Percentiles rank a stretch among this genome's conserved stretches.
Evolutionary conservation across 768 basidiomycete genomes (phyloP).

Genomic region (Auricularia sp.): DNA sequence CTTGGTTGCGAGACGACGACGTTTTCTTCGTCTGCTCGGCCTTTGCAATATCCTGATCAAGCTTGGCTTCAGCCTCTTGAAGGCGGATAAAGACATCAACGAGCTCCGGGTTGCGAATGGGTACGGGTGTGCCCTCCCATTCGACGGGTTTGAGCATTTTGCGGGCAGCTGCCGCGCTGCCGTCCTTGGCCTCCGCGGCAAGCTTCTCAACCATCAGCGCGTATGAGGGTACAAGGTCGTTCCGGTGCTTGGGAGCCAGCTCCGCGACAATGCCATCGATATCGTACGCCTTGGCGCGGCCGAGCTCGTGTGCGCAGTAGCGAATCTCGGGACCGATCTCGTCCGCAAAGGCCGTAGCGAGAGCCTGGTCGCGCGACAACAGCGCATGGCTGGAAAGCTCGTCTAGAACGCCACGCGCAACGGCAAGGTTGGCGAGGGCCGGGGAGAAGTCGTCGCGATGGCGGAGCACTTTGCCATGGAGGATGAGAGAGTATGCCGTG

Average conservation of each 20-base stretch:
- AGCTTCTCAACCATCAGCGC: conserved; percentile 45
- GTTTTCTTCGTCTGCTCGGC: conserved; percentile 17
- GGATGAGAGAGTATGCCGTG: conserved; percentile 66
- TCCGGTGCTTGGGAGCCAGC: conserved; percentile 45
- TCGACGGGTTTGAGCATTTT: conserved; percentile 49
- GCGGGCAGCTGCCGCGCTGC: conserved; percentile 30
- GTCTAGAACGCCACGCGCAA: conserved; percentile 66
- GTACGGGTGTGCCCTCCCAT: conserved; percentile 80
- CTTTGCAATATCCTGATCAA: conserved; percentile 31
- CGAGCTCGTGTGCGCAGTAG: conserved; percentile 84
- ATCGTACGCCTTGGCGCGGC: conserved; percentile 70
- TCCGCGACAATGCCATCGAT: conserved; percentile 64
- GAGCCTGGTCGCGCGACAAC: conserved; percentile 80
- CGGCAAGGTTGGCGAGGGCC: conserved; percentile 58
- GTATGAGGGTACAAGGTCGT: conserved; percentile 54
- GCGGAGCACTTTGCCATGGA: conserved; percentile 77
- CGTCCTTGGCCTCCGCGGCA: conserved; percentile 29
- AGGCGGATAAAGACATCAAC: conserved; percentile 80
- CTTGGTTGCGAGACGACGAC: conserved; percentile 53
- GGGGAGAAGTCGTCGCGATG: conserved; percentile 62
- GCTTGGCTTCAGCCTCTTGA: conserved; percentile 60
- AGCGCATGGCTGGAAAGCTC: conserved; percentile 49
- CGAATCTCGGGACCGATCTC: conserved; percentile 86
- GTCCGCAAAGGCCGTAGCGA: conserved; percentile 75
- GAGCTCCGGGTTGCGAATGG: conserved; percentile 82